Conservation (phyloP, 768 basidiomycete genomes). For the Suillus bovinus region DNA sequence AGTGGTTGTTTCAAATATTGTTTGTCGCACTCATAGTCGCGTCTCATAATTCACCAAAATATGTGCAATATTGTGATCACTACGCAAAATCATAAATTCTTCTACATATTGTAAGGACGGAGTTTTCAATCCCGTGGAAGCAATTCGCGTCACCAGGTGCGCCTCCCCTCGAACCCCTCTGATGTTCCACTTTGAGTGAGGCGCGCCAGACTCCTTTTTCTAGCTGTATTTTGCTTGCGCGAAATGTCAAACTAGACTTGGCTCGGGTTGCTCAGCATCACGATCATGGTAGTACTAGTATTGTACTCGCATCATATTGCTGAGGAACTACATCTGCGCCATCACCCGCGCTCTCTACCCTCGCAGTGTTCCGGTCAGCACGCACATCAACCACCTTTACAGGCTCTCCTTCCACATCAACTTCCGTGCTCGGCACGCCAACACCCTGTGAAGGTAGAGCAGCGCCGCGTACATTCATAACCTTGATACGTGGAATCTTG, state of each 20-base stretch:
- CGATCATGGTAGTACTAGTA: slow-evolving; percentile 23
- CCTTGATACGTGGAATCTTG: slow-evolving; percentile 59
- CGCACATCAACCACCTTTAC: slow-evolving; percentile 58
- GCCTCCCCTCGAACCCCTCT: no score
- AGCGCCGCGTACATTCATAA: slow-evolving; percentile 50
- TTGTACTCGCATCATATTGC: slow-evolving; percentile 8
- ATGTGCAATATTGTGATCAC: no score
- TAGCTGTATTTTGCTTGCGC: background rate
- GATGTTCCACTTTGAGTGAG: no score
- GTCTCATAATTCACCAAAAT: no score
- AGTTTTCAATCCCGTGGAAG: no score
- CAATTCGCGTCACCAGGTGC: no score
- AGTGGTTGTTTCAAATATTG: no score
- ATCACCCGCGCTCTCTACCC: slow-evolving; percentile 13
- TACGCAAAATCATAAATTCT: no score
- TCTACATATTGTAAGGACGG: no score
- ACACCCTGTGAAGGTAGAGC: slow-evolving; percentile 28
- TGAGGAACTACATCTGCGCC: slow-evolving; percentile 11
- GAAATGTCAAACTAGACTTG: background rate
- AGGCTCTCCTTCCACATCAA: slow-evolving; percentile 42
- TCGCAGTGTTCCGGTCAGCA: slow-evolving; percentile 33
- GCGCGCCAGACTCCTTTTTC: no score
- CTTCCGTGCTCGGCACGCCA: slow-evolving; percentile 28
- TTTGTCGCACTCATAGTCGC: no score
- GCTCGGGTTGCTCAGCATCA: background rate